Evolutionary conservation across 495 filamentous ascomycete genomes (phyloP).

Genomic region (Neurospora sp.): DNA sequence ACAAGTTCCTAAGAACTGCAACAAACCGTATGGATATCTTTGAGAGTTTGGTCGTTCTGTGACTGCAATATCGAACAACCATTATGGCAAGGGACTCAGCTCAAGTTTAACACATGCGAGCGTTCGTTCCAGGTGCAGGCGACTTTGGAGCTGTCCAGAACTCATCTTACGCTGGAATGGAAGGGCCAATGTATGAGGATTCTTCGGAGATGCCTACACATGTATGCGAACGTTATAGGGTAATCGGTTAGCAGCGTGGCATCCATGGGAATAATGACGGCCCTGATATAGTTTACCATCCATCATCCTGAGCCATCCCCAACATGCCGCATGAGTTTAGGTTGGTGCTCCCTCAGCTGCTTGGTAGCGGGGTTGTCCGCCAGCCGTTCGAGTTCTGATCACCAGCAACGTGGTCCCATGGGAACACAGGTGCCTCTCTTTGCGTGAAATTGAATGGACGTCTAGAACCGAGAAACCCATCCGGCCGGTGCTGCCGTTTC

Average conservation of each 20-base stretch:
- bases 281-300: not conserved
- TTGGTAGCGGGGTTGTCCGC: conserved; percentile 1
- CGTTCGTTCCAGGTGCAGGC: not conserved
- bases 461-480: conserved; percentile 4
- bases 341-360: not conserved
- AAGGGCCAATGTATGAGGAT: not conserved
- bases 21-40: not conserved
- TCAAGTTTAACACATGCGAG: not conserved
- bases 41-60: not conserved
- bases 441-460: not conserved
- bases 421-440: not conserved
- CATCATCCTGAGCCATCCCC: not conserved
- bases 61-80: not conserved
- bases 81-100: not conserved
- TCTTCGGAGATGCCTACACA: not conserved
- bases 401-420: not conserved
- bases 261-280: conserved; percentile 1
- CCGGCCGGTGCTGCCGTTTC: conserved; percentile 7
- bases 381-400: conserved; percentile 4
- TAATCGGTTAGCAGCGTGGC: conserved; percentile 5
- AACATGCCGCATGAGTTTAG: not conserved
- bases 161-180: not conserved
- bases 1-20: not conserved
- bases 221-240: not conserved
- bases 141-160: not conserved